phyloP scores from a whole-genome alignment of 2,329 filamentous ascomycete species.

The Xylariaceae sp. region DNA sequence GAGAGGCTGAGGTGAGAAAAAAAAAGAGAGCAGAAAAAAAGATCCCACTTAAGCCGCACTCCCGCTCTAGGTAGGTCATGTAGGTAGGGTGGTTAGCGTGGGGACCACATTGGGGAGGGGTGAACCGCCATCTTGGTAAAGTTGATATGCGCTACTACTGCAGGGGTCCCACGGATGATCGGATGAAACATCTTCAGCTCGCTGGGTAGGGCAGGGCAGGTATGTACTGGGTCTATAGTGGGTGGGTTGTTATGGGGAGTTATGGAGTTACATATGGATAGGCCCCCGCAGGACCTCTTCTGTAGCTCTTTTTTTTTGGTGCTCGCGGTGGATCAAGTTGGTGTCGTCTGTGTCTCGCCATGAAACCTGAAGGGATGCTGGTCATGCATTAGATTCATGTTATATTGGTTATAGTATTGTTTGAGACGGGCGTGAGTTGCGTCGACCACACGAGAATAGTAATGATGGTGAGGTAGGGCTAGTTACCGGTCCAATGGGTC shows the following conservation, averaged over 20 bases:
- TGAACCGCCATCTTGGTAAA: neutral
- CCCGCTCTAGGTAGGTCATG: neutral
- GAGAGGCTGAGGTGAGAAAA: neutral
- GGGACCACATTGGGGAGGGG: conserved; percentile 2
- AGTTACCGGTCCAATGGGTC: neutral
- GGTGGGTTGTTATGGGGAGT: too few species aligned
- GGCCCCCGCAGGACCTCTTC: too few species aligned
- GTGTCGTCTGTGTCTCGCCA: neutral
- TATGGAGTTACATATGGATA: too few species aligned
- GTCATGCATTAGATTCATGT: neutral
- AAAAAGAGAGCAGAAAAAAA: neutral
- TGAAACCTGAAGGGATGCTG: neutral
- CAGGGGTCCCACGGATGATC: neutral
- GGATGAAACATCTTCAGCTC: conserved; percentile 16
- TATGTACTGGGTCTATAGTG: too few species aligned
- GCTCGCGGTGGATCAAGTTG: neutral
- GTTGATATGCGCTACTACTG: neutral
- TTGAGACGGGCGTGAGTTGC: neutral
- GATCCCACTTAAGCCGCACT: neutral
- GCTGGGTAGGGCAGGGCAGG: neutral
- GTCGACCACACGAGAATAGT: neutral
- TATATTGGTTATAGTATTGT: neutral
- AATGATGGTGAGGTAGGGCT: neutral
- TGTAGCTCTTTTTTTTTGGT: too few species aligned
- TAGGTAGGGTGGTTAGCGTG: neutral